phyloP scores from a whole-genome alignment of 768 basidiomycete genomes.

The Xerocomellus intermedius region DNA sequence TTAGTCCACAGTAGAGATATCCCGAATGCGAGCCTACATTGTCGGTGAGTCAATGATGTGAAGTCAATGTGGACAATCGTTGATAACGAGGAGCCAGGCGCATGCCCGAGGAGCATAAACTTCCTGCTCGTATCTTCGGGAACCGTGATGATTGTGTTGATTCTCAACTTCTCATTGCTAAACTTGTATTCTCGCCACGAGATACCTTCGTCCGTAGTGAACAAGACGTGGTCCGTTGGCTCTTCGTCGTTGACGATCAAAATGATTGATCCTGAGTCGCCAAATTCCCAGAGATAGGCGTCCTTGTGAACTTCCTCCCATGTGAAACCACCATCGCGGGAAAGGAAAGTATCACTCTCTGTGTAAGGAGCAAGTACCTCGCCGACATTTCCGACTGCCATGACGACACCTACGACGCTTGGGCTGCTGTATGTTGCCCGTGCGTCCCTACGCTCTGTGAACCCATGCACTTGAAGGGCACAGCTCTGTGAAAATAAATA shows the following conservation, averaged over 20 bases:
- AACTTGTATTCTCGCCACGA: conserved; percentile 90
- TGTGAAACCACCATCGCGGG: conserved; percentile 93
- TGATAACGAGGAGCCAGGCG: conserved; percentile 41
- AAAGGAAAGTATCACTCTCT: conserved; percentile 93
- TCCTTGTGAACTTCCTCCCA: conserved; percentile 99
- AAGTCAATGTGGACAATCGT: conserved; percentile 88
- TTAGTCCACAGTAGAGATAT: neutral
- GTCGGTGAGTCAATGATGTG: conserved; percentile 62
- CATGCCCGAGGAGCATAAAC: conserved; percentile 81
- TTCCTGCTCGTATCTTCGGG: conserved; percentile 86
- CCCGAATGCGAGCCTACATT: conserved; percentile 59
- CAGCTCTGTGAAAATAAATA: conserved; percentile 56
- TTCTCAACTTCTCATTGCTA: conserved; percentile 63
- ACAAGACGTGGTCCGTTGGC: conserved; percentile 85
- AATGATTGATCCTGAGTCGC: conserved; percentile 92
- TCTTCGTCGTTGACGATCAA: conserved; percentile 96
- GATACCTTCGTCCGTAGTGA: conserved; percentile 85
- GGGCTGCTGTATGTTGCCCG: conserved; percentile 94
- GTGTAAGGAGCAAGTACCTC: conserved; percentile 74
- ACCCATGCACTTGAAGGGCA: conserved; percentile 89
- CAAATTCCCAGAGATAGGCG: conserved; percentile 97
- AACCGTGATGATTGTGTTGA: conserved; percentile 80
- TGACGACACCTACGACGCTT: conserved; percentile 85
- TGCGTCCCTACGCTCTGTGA: conserved; percentile 88
- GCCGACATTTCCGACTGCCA: conserved; percentile 97